Conservation (phyloP, 1,284 basidiomycete genomes). For the Coriolopsis trogii region DNA sequence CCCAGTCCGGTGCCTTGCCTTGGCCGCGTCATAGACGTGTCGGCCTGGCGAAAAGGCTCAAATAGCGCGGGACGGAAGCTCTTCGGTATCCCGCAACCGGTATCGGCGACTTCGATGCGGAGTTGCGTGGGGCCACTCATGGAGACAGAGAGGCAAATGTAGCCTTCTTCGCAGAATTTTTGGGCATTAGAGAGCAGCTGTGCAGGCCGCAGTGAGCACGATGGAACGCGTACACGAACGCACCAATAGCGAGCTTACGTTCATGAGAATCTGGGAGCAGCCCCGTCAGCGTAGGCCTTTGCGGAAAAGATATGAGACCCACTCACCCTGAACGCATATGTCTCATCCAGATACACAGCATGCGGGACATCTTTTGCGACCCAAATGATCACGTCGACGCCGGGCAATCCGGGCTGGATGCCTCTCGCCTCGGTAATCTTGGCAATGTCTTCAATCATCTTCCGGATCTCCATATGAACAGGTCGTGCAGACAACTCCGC, state of each 20-base stretch:
- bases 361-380: conserved; percentile 29
- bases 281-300: neutral
- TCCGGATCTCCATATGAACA: conserved; percentile 32
- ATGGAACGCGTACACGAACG: neutral
- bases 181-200: conserved; percentile 36
- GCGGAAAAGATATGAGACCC: conserved; percentile 1
- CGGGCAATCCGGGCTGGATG: conserved; percentile 23
- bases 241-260: conserved; percentile 24
- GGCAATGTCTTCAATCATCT: conserved; percentile 34
- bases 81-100: conserved; percentile 35
- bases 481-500: conserved; percentile 34
- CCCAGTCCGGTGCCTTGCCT: conserved; percentile 35
- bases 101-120: conserved; percentile 31
- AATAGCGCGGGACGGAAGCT: conserved; percentile 34
- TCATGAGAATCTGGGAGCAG: conserved; percentile 30
- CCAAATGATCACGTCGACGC: conserved; percentile 33
- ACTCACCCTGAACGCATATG: conserved; percentile 34
- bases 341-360: conserved; percentile 34
- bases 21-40: conserved; percentile 32
- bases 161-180: conserved; percentile 36
- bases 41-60: conserved; percentile 36
- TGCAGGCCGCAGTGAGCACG: neutral
- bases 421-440: conserved; percentile 31
- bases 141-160: conserved; percentile 30
- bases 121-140: conserved; percentile 28